A percentile compares a stretch with the other conserved stretches of the same genome.
phyloP scores from a whole-genome alignment of 2,329 filamentous ascomycete species.

The Drechslerella coelobrocha region DNA sequence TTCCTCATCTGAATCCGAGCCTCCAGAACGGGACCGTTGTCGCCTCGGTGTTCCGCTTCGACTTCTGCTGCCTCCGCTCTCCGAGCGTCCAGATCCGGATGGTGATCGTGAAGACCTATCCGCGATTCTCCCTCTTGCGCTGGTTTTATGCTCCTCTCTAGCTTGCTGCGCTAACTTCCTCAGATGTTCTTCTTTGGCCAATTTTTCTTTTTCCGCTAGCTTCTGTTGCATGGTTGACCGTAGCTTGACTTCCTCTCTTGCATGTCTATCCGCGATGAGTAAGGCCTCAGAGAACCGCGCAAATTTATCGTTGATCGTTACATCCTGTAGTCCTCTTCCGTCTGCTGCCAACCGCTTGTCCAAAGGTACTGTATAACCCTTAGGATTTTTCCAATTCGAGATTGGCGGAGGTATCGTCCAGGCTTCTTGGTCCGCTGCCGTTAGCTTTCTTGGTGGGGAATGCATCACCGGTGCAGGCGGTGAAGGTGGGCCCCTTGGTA shows the following conservation, averaged over 20 bases:
- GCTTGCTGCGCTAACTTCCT: conserved; percentile 89
- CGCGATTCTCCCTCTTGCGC: conserved; percentile 61
- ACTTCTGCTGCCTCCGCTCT: conserved; percentile 53
- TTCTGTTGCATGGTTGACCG: conserved; percentile 94
- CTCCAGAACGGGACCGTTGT: conserved; percentile 51
- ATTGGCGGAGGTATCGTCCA: conserved; percentile 92
- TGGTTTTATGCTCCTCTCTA: conserved; percentile 73
- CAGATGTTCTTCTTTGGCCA: conserved; percentile 89
- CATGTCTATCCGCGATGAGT: conserved; percentile 92
- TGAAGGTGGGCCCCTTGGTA: conserved; percentile 87
- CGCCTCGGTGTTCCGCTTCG: conserved; percentile 52
- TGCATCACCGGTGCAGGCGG: conserved; percentile 95
- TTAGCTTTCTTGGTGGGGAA: conserved; percentile 91
- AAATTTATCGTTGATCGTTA: conserved; percentile 98
- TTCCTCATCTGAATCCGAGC: conserved; percentile 67
- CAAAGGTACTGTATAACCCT: conserved; percentile 93
- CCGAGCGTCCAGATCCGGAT: conserved; percentile 39
- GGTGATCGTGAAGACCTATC: conserved; percentile 50
- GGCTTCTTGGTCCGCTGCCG: conserved; percentile 93
- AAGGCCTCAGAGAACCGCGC: conserved; percentile 93
- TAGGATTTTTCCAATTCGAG: conserved; percentile 99
- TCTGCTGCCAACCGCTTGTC: conserved; percentile 96
- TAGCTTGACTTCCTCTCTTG: conserved; percentile 92
- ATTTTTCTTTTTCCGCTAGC: conserved; percentile 93
- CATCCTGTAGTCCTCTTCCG: conserved; percentile 87